These are phyloP conservation scores for Oryza australiensis DNA, from an alignment of 176 grass and related monocot species.

Conservation along the genomic window DNA sequence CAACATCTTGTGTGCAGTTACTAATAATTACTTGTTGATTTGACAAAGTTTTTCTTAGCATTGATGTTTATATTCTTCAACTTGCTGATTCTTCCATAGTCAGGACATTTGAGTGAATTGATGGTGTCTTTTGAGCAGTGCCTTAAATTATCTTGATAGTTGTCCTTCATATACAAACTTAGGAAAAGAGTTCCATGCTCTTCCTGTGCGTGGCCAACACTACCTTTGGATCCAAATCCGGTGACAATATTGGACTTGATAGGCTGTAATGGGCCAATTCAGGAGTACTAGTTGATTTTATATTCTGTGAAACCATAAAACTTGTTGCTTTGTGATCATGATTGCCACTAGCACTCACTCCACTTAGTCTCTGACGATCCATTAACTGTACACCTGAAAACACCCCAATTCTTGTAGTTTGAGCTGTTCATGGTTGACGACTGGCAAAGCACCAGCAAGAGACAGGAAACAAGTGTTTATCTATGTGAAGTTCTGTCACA, in stretches of 20 bases:
- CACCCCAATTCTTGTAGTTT: background rate
- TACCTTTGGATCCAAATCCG: background rate
- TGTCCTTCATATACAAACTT: too few species aligned
- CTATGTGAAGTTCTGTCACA: background rate
- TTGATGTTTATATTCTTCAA: background rate
- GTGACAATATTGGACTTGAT: background rate
- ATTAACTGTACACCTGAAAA: background rate
- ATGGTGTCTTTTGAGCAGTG: background rate
- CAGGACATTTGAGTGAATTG: background rate
- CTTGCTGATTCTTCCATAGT: background rate
- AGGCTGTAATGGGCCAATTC: background rate
- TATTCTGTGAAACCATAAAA: background rate
- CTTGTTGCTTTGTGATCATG: slow-evolving; percentile 16
- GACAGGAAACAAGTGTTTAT: background rate
- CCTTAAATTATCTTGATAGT: background rate
- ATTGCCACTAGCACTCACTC: background rate
- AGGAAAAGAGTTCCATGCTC: background rate
- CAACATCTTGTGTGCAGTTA: background rate
- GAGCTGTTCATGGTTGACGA: background rate
- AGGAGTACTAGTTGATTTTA: background rate
- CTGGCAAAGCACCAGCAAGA: background rate
- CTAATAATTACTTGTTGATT: background rate
- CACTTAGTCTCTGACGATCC: background rate
- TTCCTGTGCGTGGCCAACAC: background rate
- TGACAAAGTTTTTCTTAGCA: background rate